Evolutionary conservation across 2,329 filamentous ascomycete species (phyloP).

Genomic region (Capronia epimyces): DNA sequence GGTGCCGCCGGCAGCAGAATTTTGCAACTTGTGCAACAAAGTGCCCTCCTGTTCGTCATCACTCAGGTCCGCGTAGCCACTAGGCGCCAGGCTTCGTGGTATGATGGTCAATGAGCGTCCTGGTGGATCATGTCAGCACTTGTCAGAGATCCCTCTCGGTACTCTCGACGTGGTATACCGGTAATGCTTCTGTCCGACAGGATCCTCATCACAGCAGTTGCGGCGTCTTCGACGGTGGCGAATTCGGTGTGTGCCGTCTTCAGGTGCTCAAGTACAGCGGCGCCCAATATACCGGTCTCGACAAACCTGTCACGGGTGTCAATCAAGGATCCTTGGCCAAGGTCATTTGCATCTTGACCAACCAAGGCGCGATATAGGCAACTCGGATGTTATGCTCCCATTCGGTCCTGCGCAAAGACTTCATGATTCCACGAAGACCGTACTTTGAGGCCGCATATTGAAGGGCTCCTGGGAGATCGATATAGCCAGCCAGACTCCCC

Average conservation of each 20-base stretch:
- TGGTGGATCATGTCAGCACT: background rate
- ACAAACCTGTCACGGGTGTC: constrained; percentile 31
- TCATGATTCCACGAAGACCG: constrained; percentile 38
- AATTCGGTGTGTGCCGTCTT: constrained; percentile 11
- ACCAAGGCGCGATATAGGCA: constrained; percentile 39
- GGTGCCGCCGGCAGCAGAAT: background rate
- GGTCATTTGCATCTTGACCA: constrained; percentile 14
- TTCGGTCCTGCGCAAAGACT: constrained; percentile 32
- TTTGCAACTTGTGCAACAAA: constrained; percentile 8
- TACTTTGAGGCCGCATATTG: constrained; percentile 38
- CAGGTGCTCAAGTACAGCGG: constrained; percentile 30
- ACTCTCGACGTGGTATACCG: background rate
- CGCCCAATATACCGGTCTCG: constrained; percentile 33
- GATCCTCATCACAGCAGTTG: constrained; percentile 16
- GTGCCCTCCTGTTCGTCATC: constrained; percentile 33
- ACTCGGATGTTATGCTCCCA: constrained; percentile 38
- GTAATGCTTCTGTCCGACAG: constrained; percentile 13
- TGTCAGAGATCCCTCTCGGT: background rate
- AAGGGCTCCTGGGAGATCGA: constrained; percentile 33
- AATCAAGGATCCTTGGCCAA: background rate
- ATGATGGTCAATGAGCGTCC: constrained; percentile 33
- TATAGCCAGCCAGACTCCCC: constrained; percentile 34
- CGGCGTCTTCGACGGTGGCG: constrained; percentile 22
- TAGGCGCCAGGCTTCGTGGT: constrained; percentile 32
- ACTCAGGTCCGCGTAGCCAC: constrained; percentile 35